A percentile compares a stretch with the other conserved stretches of the same genome.
These are phyloP conservation scores for Ascochyta rabiei DNA, from an alignment of 2,329 filamentous ascomycete genomes.

Conservation along the genomic window DNA sequence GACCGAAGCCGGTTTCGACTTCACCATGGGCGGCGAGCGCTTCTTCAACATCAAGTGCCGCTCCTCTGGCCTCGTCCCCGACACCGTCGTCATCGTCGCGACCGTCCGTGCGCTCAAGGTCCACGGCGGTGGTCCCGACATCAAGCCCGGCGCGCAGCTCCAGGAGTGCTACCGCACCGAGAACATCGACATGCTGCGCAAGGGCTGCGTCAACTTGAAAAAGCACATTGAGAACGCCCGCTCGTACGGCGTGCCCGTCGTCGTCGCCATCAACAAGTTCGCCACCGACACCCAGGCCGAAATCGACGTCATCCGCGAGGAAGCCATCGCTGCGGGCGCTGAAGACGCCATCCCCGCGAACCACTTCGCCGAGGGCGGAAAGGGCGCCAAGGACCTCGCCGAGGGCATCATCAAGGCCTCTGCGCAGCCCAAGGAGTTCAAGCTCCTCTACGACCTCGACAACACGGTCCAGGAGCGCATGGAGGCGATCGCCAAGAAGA, in stretches of 20 bases:
- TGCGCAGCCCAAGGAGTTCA: slow-evolving; percentile 81
- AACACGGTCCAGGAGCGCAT: slow-evolving; percentile 81
- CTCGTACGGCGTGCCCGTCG: slow-evolving; percentile 87
- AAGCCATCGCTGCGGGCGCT: slow-evolving; percentile 88
- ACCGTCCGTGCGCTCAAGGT: slow-evolving; percentile 96
- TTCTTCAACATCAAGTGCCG: slow-evolving; percentile 99
- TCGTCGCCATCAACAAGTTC: slow-evolving; percentile 98
- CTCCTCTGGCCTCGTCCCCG: slow-evolving; percentile 87
- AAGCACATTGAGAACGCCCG: slow-evolving; percentile 95
- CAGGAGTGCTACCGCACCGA: slow-evolving; percentile 88
- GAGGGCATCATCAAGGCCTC: slow-evolving; percentile 83
- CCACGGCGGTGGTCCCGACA: slow-evolving; percentile 94
- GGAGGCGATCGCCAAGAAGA: slow-evolving; percentile 84
- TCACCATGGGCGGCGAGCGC: slow-evolving; percentile 98
- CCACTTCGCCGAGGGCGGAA: slow-evolving; percentile 96
- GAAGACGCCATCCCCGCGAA: slow-evolving; percentile 93
- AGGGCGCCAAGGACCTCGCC: slow-evolving; percentile 86
- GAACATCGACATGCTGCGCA: slow-evolving; percentile 88
- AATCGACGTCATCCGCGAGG: slow-evolving; percentile 85
- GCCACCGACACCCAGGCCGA: slow-evolving; percentile 92
- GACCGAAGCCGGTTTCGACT: slow-evolving; percentile 97
- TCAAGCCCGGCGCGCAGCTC: slow-evolving; percentile 84
- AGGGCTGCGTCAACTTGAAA: slow-evolving; percentile 89
- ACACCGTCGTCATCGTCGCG: slow-evolving; percentile 92
- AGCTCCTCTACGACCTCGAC: slow-evolving; percentile 81